Base-by-base conservation (phyloP, 495 filamentous ascomycete species). In the Aspergillus funiculosus region DNA sequence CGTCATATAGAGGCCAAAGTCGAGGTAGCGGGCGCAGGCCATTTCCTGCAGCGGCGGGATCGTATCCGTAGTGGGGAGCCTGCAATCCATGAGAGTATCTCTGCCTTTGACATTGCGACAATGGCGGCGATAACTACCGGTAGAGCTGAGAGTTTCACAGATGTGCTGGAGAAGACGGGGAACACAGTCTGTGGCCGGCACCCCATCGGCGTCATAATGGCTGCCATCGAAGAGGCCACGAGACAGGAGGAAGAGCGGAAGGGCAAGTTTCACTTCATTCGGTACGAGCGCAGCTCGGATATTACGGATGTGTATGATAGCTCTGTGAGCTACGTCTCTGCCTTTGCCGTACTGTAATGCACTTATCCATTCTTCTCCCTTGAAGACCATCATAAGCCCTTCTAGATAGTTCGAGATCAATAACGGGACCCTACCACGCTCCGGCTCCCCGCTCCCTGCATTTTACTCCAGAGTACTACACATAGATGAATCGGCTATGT, bases 131-230 rank as follows among this genome's bases (percentile, higher is more conserved):
- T 96, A 32, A 80, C 86, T 39, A 78, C 76, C 2, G 90, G 92
- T 1, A 73, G 63, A 9, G 81, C 94, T 53, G 65, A 72, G 8
- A 65, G 63, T 1, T 96, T 95, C 59, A 67, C 86, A 24, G 71
- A 81, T 4, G 75, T 76, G 17, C 64, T 97, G 28, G 66, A 76
- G 26, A 67, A 73, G 27, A 97, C 89, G 0, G 80, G 77, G 25
- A 99, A 99, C 54, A 96, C 92, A 1, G 88, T 99, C 21, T 99
- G 92, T 54, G 92, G 92, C 38, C 72, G 89, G 30, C 94, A 99
- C 73, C 92, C 92, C 0, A 97, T 99, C 53, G 89, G 94, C 0
- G 83, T 99, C 9, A 76, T 94, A 8, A 87, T 99, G 86, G 89
- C 89, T 2, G 89, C 81, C 0, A 59, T 95, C 47, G 89, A 96